Conservation (phyloP, 768 basidiomycete genomes). For the Podaxis sp. region DNA sequence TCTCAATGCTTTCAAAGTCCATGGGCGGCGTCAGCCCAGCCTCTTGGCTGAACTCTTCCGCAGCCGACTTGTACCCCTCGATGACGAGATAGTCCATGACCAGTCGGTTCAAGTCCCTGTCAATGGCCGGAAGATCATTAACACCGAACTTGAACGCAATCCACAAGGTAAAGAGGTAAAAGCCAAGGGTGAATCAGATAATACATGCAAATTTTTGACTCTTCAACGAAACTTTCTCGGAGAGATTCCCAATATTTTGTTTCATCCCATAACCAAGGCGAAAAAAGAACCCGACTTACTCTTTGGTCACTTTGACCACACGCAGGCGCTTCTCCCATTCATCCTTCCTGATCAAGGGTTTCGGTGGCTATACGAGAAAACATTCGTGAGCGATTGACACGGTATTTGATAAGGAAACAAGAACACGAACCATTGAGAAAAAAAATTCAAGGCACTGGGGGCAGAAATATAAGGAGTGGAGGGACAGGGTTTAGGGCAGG, state of each 20-base stretch:
- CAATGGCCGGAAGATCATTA: conserved; percentile 16
- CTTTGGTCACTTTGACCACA: conserved; percentile 80
- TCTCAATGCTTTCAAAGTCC: conserved; percentile 90
- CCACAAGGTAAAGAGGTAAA: conserved; percentile 21
- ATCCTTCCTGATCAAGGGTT: conserved; percentile 61
- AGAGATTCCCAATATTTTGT: conserved; percentile 97
- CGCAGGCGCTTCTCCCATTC: conserved; percentile 86
- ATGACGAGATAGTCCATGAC: conserved; percentile 98
- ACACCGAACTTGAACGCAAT: conserved; percentile 14
- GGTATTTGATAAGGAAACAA: conserved; percentile 9
- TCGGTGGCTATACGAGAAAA: conserved; percentile 35
- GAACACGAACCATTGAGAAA: conserved; percentile 32
- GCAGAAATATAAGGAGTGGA: conserved; percentile 25
- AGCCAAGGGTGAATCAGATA: conserved; percentile 58
- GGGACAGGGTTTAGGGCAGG: conserved; percentile 30
- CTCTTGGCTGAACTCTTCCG: conserved; percentile 91
- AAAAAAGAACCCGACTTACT: conserved; percentile 56
- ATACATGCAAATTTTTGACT: conserved; percentile 78
- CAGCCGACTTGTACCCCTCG: conserved; percentile 95
- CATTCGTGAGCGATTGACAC: conserved; percentile 1
- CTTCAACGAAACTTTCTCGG: conserved; percentile 67
- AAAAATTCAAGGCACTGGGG: conserved; percentile 11
- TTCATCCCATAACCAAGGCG: conserved; percentile 46
- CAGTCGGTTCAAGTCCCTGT: conserved; percentile 88
- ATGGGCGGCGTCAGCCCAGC: conserved; percentile 72